Evolutionary conservation across 306 rosid genomes (phyloP).

Genomic region (Trichosanthes truncata): DNA sequence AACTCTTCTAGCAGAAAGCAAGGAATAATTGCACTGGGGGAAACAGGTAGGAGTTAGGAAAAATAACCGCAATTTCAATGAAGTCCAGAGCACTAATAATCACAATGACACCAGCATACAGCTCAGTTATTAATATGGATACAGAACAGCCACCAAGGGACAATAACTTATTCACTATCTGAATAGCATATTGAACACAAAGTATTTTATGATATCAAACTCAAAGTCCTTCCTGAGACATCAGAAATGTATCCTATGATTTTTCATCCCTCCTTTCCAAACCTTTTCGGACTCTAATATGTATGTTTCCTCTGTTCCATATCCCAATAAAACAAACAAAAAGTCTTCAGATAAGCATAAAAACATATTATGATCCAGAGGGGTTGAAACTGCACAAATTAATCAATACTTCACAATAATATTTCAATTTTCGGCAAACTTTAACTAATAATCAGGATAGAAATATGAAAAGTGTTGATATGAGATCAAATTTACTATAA

Average conservation of each 20-base stretch:
- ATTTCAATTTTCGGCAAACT: background rate
- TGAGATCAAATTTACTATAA: no score
- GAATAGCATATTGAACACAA: background rate
- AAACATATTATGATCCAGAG: background rate
- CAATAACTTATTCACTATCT: background rate
- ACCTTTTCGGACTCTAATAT: background rate
- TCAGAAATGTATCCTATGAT: background rate
- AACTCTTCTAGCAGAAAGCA: slow-evolving; percentile 5
- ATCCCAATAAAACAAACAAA: background rate
- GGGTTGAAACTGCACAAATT: background rate
- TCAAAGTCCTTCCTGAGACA: background rate
- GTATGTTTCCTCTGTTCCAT: background rate
- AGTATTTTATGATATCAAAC: background rate
- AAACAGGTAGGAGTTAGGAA: background rate
- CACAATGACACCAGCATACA: background rate
- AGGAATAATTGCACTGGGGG: background rate
- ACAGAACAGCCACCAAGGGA: background rate
- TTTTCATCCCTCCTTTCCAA: background rate
- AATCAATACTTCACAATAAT: background rate
- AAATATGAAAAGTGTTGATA: no score
- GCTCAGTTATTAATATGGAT: background rate
- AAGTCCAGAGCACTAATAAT: background rate
- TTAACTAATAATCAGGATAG: background rate
- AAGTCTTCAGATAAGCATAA: background rate
- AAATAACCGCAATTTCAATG: background rate